These are phyloP conservation scores for Picochlorum sp. DNA, from an alignment of 139 green algal species.

Conservation along the genomic window DNA sequence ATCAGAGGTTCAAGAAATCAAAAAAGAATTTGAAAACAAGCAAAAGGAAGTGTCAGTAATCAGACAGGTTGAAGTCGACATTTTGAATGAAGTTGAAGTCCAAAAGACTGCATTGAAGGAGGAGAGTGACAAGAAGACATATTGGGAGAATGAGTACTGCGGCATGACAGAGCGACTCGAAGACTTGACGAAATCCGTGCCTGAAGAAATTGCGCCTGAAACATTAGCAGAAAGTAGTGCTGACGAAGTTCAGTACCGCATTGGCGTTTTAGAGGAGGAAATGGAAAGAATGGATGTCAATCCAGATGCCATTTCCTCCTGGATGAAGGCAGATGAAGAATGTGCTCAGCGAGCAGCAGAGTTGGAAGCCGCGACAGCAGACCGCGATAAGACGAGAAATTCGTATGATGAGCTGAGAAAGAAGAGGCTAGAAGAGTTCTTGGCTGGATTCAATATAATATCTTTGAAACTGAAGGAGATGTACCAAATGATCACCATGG, in stretches of 20 bases:
- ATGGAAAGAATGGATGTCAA: conserved; percentile 57
- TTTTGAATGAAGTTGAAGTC: conserved; percentile 58
- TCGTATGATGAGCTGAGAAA: conserved; percentile 83
- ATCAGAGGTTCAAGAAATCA: conserved; percentile 21
- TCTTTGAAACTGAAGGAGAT: conserved; percentile 96
- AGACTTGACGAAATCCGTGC: conserved; percentile 6
- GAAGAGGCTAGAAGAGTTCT: conserved; percentile 91
- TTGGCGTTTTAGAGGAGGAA: conserved; percentile 31
- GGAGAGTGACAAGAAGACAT: conserved; percentile 32
- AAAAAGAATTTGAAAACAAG: conserved; percentile 36
- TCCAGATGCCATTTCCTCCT: conserved; percentile 57
- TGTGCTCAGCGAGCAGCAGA: conserved; percentile 40
- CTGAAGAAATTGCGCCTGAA: neutral
- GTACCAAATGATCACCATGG: conserved; percentile 96
- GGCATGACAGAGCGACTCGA: conserved; percentile 13
- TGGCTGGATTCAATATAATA: conserved; percentile 91
- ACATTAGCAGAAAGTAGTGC: conserved; percentile 8
- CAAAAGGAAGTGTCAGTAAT: conserved; percentile 49
- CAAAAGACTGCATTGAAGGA: conserved; percentile 26
- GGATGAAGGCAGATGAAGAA: conserved; percentile 57
- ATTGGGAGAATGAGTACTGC: conserved; percentile 13
- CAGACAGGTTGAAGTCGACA: conserved; percentile 53
- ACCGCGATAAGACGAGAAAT: conserved; percentile 63
- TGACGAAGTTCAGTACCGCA: conserved; percentile 28
- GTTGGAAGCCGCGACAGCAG: conserved; percentile 50